A percentile compares a stretch with the other conserved stretches of the same genome.
These are phyloP conservation scores for Eremochloa ophiuroides DNA, from an alignment of 176 grass and related monocot species.

Conservation along the genomic window DNA sequence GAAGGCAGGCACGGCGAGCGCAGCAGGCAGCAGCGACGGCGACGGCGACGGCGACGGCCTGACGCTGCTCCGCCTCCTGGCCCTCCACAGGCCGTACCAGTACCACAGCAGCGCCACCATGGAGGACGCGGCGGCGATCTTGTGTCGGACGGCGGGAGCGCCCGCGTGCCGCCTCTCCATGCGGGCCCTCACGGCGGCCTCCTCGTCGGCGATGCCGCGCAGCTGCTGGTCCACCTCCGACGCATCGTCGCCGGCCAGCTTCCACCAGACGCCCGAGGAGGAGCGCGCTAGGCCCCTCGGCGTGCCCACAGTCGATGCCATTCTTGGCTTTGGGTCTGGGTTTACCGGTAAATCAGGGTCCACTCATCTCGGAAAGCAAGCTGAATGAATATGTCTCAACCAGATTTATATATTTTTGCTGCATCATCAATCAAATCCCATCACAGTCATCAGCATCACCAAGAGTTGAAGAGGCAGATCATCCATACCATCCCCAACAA, in stretches of 20 bases:
- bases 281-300: background rate
- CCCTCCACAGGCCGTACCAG: background rate
- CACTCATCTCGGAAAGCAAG: no score
- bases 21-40: background rate
- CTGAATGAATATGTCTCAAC: no score
- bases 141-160: slow-evolving; percentile 3
- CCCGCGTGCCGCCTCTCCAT: background rate
- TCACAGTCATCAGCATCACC: no score
- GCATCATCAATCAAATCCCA: no score
- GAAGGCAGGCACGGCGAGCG: slow-evolving; percentile 13
- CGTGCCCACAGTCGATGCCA: background rate
- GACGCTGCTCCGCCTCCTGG: background rate
- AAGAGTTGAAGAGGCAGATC: no score
- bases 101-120: background rate
- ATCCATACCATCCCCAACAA: background rate
- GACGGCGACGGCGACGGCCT: no score
- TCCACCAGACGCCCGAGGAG: slow-evolving; percentile 50
- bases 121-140: slow-evolving; percentile 1
- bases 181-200: slow-evolving; percentile 22
- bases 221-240: slow-evolving; percentile 25
- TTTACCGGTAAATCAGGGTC: no score
- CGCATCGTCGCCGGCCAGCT: slow-evolving; percentile 8
- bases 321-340: no score
- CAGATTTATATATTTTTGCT: background rate
- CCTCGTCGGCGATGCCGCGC: slow-evolving; percentile 34